Base-by-base conservation (phyloP, 148 eudicot species). In the Fallopia convolvulus region DNA sequence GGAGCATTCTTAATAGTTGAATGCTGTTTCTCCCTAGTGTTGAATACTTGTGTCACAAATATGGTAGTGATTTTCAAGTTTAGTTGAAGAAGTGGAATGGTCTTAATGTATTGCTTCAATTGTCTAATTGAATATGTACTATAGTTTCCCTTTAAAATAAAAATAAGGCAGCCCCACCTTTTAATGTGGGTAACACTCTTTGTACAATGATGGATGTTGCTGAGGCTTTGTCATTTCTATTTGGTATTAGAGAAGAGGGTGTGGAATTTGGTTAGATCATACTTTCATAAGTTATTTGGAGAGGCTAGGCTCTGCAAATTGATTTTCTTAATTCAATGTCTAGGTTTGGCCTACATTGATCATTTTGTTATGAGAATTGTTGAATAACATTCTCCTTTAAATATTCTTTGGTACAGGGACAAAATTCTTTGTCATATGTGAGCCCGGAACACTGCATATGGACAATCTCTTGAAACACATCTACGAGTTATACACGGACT, bases 401-500 rank as follows among this genome's bases (percentile, higher is more conserved):
- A 75, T 60, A 15, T 5, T 36, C n/a, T 23, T 60, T 66, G 21
- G 41, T 83, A 78, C 80, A 94, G 98, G 97, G 44, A 89, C 95
- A 47, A 94, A 90, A 75, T 89, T 94, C 73, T 94, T 94, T 80
- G 98, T 90, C 78, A 86, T 92, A 36, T 89, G 88, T 72, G 93
- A 90, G 81, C 97, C 97, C 7, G 93, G 94, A 77, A 84, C 93
- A 41, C 89, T 6, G 17, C 84, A 89, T 55, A 90, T 92, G 98
- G 94, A 77, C n/a, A 68, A 47, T 49, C 80, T 77, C 7, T 79
- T 92, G 87, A 90, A 92, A 53, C 86, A 87, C 72, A 83, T 94
- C 12, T 94, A 92, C 76, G 94, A 94, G 83, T 83, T 90, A 32
- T 94, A 90, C 89, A 90, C 99, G 0, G 97, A 92, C 72, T 92